Evolutionary conservation across 352 stramenopile genomes (phyloP).

Genomic region (Pythium pyrilobum): DNA sequence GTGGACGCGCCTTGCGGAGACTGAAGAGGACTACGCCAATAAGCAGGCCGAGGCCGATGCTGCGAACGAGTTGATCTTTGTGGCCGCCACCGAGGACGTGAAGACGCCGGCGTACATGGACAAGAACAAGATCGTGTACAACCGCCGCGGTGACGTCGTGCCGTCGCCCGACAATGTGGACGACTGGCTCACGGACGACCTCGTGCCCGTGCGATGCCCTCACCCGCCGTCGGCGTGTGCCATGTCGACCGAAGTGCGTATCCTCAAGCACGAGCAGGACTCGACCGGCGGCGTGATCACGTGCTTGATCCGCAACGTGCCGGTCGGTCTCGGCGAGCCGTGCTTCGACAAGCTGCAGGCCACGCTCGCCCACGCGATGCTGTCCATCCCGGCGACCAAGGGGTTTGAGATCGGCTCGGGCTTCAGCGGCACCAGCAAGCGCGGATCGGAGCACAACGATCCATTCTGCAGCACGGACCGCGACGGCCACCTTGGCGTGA

Average conservation of each 20-base stretch:
- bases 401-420: constrained; percentile 97
- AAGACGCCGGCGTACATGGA: constrained; percentile 89
- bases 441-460: constrained; percentile 98
- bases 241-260: constrained; percentile 95
- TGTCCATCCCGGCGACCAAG: constrained; percentile 98
- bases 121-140: constrained; percentile 89
- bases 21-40: constrained; percentile 23
- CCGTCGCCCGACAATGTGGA: constrained; percentile 43
- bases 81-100: constrained; percentile 47
- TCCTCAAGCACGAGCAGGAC: constrained; percentile 88
- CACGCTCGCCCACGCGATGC: constrained; percentile 97
- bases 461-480: constrained; percentile 86
- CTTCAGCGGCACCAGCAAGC: constrained; percentile 95
- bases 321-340: constrained; percentile 94
- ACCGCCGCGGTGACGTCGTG: constrained; percentile 68
- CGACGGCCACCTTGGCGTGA: constrained; percentile 62
- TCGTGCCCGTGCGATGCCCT: constrained; percentile 93
- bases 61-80: constrained; percentile 71
- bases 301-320: constrained; percentile 96
- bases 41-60: constrained; percentile 61
- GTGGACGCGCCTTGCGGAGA: constrained; percentile 45
- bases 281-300: constrained; percentile 94
- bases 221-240: constrained; percentile 89
- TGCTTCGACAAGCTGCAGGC: constrained; percentile 99
- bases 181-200: constrained; percentile 73